These are phyloP conservation scores for Blastobotrys aristatus DNA, from an alignment of 1,139 yeast species.

Conservation along the genomic window DNA sequence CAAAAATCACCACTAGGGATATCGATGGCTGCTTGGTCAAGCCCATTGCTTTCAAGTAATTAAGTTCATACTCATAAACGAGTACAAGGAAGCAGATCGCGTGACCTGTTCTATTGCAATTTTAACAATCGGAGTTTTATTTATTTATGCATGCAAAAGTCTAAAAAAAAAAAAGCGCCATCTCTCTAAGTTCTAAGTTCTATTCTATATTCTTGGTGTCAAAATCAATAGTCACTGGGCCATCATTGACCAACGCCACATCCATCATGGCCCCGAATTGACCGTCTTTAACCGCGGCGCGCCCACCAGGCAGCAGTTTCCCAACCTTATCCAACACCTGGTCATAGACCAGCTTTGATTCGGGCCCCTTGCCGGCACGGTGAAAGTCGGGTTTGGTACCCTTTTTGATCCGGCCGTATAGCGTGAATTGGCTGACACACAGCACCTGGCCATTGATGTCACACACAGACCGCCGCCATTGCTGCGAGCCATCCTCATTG, in stretches of 20 bases:
- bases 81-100: too few species aligned
- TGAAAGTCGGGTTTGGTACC: conserved; percentile 96
- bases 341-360: conserved; percentile 66
- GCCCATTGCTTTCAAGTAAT: too few species aligned
- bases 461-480: conserved; percentile 53
- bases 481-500: conserved; percentile 48
- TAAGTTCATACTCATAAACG: too few species aligned
- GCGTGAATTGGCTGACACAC: conserved; percentile 80
- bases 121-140: too few species aligned
- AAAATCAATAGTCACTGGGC: conserved; percentile 71
- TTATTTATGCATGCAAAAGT: too few species aligned
- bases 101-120: too few species aligned
- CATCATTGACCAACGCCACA: conserved; percentile 77
- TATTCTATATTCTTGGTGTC: conserved; percentile 47
- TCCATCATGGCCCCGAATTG: conserved; percentile 98
- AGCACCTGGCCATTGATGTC: conserved; percentile 56
- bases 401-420: conserved; percentile 75
- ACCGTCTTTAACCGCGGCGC: conserved; percentile 51
- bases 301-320: conserved; percentile 25
- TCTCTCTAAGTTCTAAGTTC: too few species aligned
- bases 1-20: too few species aligned
- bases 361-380: conserved; percentile 72
- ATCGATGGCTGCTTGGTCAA: too few species aligned
- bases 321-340: conserved; percentile 54
- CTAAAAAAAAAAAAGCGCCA: too few species aligned